Evolutionary conservation across 2,329 filamentous ascomycete species (phyloP), one percentile per base, ranked within the genome.

Genomic region (Fusarium incarnatum): DNA sequence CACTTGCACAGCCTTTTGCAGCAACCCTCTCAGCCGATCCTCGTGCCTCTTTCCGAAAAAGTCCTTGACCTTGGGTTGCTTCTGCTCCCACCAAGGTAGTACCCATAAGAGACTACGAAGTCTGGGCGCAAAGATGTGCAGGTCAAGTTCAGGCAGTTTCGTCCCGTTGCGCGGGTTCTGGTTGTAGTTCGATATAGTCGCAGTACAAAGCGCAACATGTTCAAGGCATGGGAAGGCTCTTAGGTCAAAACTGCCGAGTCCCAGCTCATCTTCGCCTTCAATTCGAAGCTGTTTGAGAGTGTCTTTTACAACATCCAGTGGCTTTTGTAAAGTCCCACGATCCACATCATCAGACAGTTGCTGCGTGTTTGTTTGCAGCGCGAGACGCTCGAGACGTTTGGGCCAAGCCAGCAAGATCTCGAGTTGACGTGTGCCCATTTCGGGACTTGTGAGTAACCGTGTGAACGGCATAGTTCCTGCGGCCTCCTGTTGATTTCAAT

Each of bases 301-400:
- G 5, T 49, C 15, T 23, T 49, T 32, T 5, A 12, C n/a, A 12
- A 2, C 4, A 4, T 32, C 10, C 2, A 49, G 20, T 23, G 22
- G 20, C 6, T 9, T 2, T 18, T 32, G 15, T 11, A 48, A 15
- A 11, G 7, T n/a, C 0, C 18, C 44, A 12, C 9, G 1, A 1
- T 20, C 3, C 18, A 20, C 18, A 7, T 37, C 34, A 7, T 9
- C 3, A 10, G 25, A n/a, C 18, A 46, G n/a, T 15, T 8, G 27
- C 7, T 6, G 1, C 4, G 9, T 15, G 15, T 12, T 49, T 15
- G 15, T 32, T 30, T 23, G 27, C 13, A 49, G 12, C 4, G 7
- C 46, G 9, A 48, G 45, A 15, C 45, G 27, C 13, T 48, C 45
- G 8, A 48, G 27, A 4, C 9, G n/a, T 22, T 8, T 28, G 20